phyloP scores from a whole-genome alignment of 495 filamentous ascomycete species.

The Aspergillus nanangensis region DNA sequence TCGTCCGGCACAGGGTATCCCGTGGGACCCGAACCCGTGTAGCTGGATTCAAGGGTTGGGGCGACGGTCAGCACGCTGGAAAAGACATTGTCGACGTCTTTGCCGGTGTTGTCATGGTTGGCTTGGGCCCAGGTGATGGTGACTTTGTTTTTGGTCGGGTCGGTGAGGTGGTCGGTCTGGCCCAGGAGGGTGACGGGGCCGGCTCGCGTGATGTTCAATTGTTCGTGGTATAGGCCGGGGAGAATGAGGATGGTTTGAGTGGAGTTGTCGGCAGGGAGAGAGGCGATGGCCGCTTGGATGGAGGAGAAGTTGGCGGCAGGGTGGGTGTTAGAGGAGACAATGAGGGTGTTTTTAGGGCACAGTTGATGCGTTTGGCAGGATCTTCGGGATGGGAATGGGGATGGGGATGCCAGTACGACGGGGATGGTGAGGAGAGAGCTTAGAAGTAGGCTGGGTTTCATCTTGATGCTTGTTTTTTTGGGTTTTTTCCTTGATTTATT shows the following conservation, averaged over 20 bases:
- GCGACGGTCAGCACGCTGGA: constrained; percentile 51
- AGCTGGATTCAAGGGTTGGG: constrained; percentile 50
- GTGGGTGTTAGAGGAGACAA: constrained; percentile 36
- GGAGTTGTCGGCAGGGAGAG: constrained; percentile 47
- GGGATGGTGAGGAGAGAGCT: background rate
- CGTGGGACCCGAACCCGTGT: constrained; percentile 52
- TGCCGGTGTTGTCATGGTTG: constrained; percentile 38
- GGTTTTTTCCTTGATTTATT: no score
- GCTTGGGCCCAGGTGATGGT: constrained; percentile 46
- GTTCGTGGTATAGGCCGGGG: constrained; percentile 52
- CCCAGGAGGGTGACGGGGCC: constrained; percentile 53
- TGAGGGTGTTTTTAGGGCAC: constrained; percentile 46
- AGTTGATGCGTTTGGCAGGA: constrained; percentile 10
- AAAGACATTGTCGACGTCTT: constrained; percentile 50
- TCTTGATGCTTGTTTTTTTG: no score
- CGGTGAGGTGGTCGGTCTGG: constrained; percentile 36
- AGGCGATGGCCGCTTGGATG: constrained; percentile 49
- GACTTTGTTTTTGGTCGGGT: constrained; percentile 40
- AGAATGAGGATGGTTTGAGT: constrained; percentile 50
- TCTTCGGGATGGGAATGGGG: constrained; percentile 6
- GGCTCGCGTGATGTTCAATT: constrained; percentile 55
- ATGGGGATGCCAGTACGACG: background rate
- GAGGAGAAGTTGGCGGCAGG: constrained; percentile 37
- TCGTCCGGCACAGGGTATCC: constrained; percentile 51
- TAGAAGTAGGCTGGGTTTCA: no score